These are phyloP conservation scores for Sutorius eximius DNA, from an alignment of 1,284 basidiomycete genomes.

Conservation along the genomic window DNA sequence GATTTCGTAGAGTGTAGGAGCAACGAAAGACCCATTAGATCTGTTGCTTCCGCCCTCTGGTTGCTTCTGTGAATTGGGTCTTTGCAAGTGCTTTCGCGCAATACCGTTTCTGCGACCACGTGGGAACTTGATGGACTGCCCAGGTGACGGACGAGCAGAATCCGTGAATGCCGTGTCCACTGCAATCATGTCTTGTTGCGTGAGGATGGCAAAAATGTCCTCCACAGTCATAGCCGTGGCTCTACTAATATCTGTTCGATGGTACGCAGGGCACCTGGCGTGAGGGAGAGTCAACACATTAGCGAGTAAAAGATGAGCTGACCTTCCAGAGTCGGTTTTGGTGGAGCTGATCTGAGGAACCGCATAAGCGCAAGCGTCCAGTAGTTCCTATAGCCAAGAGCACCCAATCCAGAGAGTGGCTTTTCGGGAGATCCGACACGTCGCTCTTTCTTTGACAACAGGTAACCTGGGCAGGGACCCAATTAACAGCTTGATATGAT, in stretches of 20 bases:
- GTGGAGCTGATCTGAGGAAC: constrained; percentile 67
- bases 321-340: constrained; percentile 75
- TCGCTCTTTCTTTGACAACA: constrained; percentile 93
- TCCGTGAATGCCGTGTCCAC: constrained; percentile 52
- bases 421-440: constrained; percentile 89
- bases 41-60: constrained; percentile 47
- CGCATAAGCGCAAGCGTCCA: constrained; percentile 93
- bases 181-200: constrained; percentile 77
- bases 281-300: constrained; percentile 17
- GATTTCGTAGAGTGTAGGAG: constrained; percentile 79
- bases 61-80: constrained; percentile 51
- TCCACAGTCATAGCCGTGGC: constrained; percentile 91
- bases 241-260: constrained; percentile 72
- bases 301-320: constrained; percentile 26
- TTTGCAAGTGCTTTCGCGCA: constrained; percentile 60
- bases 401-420: constrained; percentile 87
- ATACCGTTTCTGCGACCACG: constrained; percentile 68
- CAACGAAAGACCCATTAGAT: constrained; percentile 51
- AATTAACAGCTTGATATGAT: constrained; percentile 4
- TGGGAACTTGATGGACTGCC: constrained; percentile 71
- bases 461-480: constrained; percentile 67
- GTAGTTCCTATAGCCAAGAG: constrained; percentile 91
- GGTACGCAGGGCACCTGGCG: constrained; percentile 17
- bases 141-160: constrained; percentile 62
- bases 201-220: constrained; percentile 82